Evolutionary conservation across 495 filamentous ascomycete species (phyloP).

Genomic region (Aspergillus carlsbadensis): DNA sequence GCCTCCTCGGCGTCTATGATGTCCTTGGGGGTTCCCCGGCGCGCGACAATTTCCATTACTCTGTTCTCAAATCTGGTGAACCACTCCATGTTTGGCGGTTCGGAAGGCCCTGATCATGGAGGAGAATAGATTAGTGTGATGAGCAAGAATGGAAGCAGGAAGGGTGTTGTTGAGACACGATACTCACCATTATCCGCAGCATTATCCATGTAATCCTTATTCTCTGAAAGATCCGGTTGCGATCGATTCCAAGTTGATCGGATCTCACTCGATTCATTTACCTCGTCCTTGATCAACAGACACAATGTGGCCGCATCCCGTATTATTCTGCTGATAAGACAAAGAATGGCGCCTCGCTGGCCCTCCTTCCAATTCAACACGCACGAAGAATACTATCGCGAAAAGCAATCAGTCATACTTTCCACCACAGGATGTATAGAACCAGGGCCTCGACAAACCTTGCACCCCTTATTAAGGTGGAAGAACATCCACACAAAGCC

Average conservation of each 20-base stretch:
- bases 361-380: conserved; percentile 3
- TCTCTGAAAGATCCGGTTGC: no score
- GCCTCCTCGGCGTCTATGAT: neutral
- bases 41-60: no score
- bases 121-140: no score
- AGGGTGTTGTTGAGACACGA: neutral
- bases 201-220: no score
- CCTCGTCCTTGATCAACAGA: neutral
- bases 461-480: neutral
- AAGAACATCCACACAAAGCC: neutral
- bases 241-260: no score
- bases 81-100: neutral
- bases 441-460: neutral
- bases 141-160: no score
- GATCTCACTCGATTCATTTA: no score
- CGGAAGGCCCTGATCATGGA: no score
- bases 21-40: no score
- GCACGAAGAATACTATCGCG: neutral
- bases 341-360: neutral
- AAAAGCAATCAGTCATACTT: conserved; percentile 1
- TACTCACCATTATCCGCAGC: no score
- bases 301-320: conserved; percentile 1
- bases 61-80: neutral
- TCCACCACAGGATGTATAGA: neutral
- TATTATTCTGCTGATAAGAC: neutral